phyloP scores from a whole-genome alignment of 2,329 filamentous ascomycete genomes.

The Sporothrix brasiliensis region DNA sequence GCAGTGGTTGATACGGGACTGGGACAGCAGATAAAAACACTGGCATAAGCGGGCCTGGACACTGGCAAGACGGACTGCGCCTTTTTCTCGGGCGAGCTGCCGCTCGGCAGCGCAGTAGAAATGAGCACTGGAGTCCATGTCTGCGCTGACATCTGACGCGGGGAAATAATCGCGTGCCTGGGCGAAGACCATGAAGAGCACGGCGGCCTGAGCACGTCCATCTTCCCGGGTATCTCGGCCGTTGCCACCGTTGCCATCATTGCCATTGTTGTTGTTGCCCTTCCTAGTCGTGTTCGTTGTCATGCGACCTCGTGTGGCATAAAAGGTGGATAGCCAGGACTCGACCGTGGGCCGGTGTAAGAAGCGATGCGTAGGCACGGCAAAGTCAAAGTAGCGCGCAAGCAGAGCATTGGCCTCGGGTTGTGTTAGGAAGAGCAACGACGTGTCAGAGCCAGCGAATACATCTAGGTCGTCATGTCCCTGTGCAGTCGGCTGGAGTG shows the following conservation, averaged over 20 bases:
- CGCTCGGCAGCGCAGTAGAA: constrained; percentile 46
- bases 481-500: constrained; percentile 24
- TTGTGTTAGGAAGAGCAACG: constrained; percentile 21
- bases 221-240: background rate
- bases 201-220: constrained; percentile 36
- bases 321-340: constrained; percentile 51
- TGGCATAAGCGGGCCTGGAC: constrained; percentile 49
- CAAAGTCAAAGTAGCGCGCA: constrained; percentile 47
- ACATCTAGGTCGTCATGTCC: constrained; percentile 4
- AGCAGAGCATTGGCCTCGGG: constrained; percentile 5
- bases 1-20: constrained; percentile 52
- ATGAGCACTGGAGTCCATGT: constrained; percentile 38
- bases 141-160: background rate
- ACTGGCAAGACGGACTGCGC: constrained; percentile 46
- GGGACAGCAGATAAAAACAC: constrained; percentile 50
- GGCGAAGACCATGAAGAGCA: constrained; percentile 52
- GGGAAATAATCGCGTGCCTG: constrained; percentile 24
- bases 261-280: background rate
- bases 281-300: background rate
- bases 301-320: constrained; percentile 45
- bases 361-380: constrained; percentile 50
- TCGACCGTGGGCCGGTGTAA: constrained; percentile 49
- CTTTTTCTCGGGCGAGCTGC: constrained; percentile 47
- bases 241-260: background rate
- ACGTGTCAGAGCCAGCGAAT: background rate